Conservation (phyloP, 164 flowering plant genomes). For the Litsea cubeba region DNA sequence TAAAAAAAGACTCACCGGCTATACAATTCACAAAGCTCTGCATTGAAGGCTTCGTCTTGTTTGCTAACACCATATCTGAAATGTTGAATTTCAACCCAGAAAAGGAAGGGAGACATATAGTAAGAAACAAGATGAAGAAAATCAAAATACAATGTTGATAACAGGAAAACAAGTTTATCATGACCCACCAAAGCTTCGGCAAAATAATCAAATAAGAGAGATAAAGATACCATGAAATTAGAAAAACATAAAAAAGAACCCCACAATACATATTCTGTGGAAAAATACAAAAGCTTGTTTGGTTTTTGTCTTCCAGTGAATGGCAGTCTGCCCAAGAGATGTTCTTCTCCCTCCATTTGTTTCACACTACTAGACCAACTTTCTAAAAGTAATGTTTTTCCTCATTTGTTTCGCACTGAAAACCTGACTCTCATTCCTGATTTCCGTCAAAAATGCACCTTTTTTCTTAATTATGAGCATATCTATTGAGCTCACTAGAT, state of each 20-base stretch:
- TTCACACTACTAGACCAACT: too few species aligned
- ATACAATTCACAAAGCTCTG: slow-evolving; percentile 87
- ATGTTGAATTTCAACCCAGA: neutral
- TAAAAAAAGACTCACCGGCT: slow-evolving; percentile 40
- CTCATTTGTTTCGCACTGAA: neutral
- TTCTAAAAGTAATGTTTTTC: too few species aligned
- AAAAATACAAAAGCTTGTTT: too few species aligned
- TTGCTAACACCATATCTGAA: slow-evolving; percentile 90
- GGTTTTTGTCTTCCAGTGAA: too few species aligned
- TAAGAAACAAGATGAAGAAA: neutral
- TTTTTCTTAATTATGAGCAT: too few species aligned
- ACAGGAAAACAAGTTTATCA: neutral
- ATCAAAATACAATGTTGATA: neutral
- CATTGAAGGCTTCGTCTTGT: slow-evolving; percentile 76
- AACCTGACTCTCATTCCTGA: too few species aligned
- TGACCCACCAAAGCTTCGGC: neutral
- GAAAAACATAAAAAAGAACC: neutral
- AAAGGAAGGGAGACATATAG: neutral
- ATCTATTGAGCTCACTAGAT: too few species aligned
- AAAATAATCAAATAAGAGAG: neutral
- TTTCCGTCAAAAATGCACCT: too few species aligned
- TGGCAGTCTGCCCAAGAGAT: too few species aligned
- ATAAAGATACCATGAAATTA: neutral
- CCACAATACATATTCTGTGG: too few species aligned
- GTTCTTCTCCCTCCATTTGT: too few species aligned